phyloP scores from a whole-genome alignment of 139 green algal species.

The Haematococcus sp. region DNA sequence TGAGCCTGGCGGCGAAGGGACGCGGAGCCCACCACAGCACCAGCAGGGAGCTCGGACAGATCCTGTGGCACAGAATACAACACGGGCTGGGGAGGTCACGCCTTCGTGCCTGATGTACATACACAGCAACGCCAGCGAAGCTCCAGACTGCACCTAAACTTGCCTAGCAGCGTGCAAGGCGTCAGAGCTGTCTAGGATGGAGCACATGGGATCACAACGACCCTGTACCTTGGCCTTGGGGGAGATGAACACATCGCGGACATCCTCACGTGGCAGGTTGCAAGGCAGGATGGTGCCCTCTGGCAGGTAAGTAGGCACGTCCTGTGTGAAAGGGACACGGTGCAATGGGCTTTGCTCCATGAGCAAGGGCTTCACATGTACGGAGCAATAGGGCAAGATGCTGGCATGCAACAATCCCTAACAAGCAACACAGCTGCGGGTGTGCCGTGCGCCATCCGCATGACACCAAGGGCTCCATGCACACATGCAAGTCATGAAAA shows the following conservation, averaged over 20 bases:
- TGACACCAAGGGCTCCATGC: no score
- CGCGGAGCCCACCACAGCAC: constrained; percentile 86
- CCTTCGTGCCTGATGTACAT: no score
- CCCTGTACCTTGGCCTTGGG: constrained; percentile 42
- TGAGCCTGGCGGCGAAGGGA: constrained; percentile 92
- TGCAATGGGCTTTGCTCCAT: background rate
- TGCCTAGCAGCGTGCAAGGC: no score
- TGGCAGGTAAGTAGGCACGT: constrained; percentile 98
- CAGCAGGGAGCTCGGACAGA: constrained; percentile 87
- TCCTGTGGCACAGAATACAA: constrained; percentile 19
- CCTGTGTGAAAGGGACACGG: constrained; percentile 45
- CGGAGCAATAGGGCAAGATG: background rate
- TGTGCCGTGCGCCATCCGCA: no score
- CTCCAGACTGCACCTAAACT: no score
- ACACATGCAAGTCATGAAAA: background rate
- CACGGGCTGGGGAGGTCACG: no score
- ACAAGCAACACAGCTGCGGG: background rate
- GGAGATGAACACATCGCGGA: constrained; percentile 97
- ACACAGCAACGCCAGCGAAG: no score
- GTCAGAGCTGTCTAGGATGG: no score
- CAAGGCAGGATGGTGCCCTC: constrained; percentile 93
- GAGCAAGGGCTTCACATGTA: background rate
- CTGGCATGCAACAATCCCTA: background rate
- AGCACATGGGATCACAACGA: no score
- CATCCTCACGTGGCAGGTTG: constrained; percentile 97